A percentile compares a stretch with the other conserved stretches of the same genome.
Evolutionary conservation across 2,329 filamentous ascomycete genomes (phyloP).

Genomic region (Fusarium nematophilum): DNA sequence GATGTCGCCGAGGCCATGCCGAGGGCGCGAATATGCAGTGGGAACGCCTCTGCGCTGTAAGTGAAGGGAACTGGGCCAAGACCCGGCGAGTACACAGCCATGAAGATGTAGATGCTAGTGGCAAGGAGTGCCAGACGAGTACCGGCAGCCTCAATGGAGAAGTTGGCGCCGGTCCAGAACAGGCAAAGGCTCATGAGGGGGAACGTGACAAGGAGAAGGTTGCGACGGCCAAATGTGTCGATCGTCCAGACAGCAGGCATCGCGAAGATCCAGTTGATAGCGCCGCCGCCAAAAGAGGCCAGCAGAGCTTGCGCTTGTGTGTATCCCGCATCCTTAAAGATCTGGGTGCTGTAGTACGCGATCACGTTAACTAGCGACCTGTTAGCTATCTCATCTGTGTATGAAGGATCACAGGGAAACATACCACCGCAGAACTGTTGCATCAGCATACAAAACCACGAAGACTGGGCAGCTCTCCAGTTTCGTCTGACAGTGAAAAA

Average conservation of each 20-base stretch:
- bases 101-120: constrained; percentile 50
- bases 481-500: constrained; percentile 47
- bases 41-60: constrained; percentile 53
- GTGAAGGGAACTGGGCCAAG: constrained; percentile 52
- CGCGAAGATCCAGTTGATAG: constrained; percentile 63
- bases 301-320: constrained; percentile 44
- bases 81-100: constrained; percentile 51
- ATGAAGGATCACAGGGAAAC: constrained; percentile 42
- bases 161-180: constrained; percentile 46
- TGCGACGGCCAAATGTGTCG: constrained; percentile 65
- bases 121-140: constrained; percentile 45
- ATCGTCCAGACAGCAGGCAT: constrained; percentile 50
- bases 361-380: constrained; percentile 50
- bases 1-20: constrained; percentile 53
- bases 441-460: constrained; percentile 52
- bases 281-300: constrained; percentile 49
- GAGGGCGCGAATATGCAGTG: constrained; percentile 49
- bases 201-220: constrained; percentile 52
- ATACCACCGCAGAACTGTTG: constrained; percentile 57
- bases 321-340: constrained; percentile 45
- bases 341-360: constrained; percentile 47
- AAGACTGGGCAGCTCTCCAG: constrained; percentile 46
- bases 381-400: constrained; percentile 56
- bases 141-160: constrained; percentile 29
- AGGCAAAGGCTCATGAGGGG: constrained; percentile 46